Conservation (phyloP, 2,329 filamentous ascomycete species). For the Lizonia empirigonia region DNA sequence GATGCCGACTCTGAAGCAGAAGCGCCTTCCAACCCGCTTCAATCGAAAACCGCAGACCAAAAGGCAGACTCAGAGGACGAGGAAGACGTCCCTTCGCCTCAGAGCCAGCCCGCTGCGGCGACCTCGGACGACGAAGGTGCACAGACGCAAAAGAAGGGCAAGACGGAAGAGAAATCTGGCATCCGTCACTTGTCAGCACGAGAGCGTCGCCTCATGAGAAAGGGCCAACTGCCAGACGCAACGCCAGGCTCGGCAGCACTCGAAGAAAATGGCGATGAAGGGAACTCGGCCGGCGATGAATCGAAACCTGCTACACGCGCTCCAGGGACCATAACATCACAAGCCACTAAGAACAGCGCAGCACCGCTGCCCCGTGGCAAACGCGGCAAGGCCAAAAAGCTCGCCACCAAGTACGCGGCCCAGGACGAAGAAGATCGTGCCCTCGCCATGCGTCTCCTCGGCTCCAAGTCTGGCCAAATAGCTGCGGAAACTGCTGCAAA, state of each 20-base stretch:
- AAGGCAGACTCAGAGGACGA: slow-evolving; percentile 33
- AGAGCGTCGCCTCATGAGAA: slow-evolving; percentile 47
- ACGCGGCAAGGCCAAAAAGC: slow-evolving; percentile 82
- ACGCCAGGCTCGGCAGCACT: slow-evolving; percentile 19
- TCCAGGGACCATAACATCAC: slow-evolving; percentile 36
- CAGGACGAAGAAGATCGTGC: slow-evolving; percentile 94
- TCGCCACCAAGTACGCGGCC: slow-evolving; percentile 85
- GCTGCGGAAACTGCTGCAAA: slow-evolving; percentile 66
- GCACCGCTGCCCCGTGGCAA: slow-evolving; percentile 67
- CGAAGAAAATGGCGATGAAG: slow-evolving; percentile 40
- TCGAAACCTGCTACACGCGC: slow-evolving; percentile 22
- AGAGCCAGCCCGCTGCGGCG: neutral
- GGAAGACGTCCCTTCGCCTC: slow-evolving; percentile 17
- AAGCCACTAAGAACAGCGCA: slow-evolving; percentile 37
- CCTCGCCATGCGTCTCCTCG: slow-evolving; percentile 84
- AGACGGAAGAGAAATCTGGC: slow-evolving; percentile 27
- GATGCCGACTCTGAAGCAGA: slow-evolving; percentile 43
- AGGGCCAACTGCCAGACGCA: slow-evolving; percentile 37
- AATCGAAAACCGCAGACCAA: slow-evolving; percentile 28
- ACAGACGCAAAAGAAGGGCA: slow-evolving; percentile 14
- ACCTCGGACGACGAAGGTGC: slow-evolving; percentile 1
- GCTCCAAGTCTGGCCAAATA: slow-evolving; percentile 71
- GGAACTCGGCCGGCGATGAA: slow-evolving; percentile 31
- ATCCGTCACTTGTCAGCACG: slow-evolving; percentile 47
- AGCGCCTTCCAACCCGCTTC: slow-evolving; percentile 49